Evolutionary conservation across 2,329 filamentous ascomycete species (phyloP).

Genomic region (Aspergillus candidus): DNA sequence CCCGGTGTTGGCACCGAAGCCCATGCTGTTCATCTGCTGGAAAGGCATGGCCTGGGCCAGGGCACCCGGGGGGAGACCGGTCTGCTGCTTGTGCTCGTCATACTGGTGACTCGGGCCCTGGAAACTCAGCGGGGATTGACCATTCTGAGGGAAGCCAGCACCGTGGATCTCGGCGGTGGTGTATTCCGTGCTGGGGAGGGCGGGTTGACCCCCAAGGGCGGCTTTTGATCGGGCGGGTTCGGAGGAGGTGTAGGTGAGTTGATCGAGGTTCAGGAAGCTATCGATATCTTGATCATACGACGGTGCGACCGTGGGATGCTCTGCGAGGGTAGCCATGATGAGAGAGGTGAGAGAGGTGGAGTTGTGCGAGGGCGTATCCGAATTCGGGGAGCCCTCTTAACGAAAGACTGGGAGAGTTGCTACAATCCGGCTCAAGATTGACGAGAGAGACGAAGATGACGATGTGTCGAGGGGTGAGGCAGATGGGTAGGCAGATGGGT

Average conservation of each 20-base stretch:
- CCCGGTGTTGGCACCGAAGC: conserved; percentile 31
- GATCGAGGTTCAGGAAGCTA: conserved; percentile 43
- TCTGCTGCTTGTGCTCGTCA: conserved; percentile 91
- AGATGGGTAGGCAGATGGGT: no score
- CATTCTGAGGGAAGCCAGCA: conserved; percentile 31
- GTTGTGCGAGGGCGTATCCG: conserved; percentile 1
- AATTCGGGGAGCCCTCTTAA: not conserved
- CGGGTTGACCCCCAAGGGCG: conserved; percentile 31
- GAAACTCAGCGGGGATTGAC: conserved; percentile 52
- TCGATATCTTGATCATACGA: conserved; percentile 42
- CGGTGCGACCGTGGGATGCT: conserved; percentile 25
- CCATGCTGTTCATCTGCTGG: conserved; percentile 52
- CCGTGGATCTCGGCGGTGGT: conserved; percentile 26
- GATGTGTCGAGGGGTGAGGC: no score
- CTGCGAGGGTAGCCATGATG: conserved; percentile 33
- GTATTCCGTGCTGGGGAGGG: conserved; percentile 33
- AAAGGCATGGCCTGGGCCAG: conserved; percentile 73
- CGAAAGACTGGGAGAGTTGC: no score
- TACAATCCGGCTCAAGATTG: no score
- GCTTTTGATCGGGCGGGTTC: conserved; percentile 32
- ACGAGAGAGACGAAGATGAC: no score
- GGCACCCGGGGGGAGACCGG: conserved; percentile 80
- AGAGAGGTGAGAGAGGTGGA: conserved; percentile 1
- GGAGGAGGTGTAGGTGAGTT: conserved; percentile 36
- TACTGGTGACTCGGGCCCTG: conserved; percentile 89